These are phyloP conservation scores for Trametes coccinea DNA, from an alignment of 768 basidiomycete genomes.

Conservation along the genomic window DNA sequence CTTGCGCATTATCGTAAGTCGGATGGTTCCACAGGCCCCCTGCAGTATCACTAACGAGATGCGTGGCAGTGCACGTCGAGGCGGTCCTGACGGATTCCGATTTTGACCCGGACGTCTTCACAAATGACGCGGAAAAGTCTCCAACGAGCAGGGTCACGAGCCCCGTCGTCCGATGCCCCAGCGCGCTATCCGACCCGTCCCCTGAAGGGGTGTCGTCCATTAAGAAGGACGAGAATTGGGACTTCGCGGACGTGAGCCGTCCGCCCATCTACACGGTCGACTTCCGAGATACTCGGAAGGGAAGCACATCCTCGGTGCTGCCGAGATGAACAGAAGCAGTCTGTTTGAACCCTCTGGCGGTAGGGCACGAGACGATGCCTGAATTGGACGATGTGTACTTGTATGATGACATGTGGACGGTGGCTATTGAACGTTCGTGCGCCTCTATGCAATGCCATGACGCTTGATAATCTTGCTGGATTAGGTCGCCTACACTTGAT, in stretches of 20 bases:
- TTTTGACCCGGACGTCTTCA: conserved; percentile 32
- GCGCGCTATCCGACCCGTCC: conserved; percentile 12
- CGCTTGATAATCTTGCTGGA: too few species aligned
- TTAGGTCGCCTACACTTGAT: conserved; percentile 9
- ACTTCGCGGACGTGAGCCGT: conserved; percentile 21
- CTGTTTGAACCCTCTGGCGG: not conserved
- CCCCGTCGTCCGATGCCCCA: conserved; percentile 13
- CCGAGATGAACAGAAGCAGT: not conserved
- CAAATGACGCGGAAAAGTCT: conserved; percentile 17
- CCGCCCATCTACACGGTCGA: conserved; percentile 28
- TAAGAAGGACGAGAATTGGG: conserved; percentile 28
- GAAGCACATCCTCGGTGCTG: not conserved
- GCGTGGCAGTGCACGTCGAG: conserved; percentile 23
- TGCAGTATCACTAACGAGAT: not conserved
- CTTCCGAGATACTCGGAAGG: conserved; percentile 1
- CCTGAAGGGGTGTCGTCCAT: conserved; percentile 11
- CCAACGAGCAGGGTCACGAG: not conserved
- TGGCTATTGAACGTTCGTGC: too few species aligned
- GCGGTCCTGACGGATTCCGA: conserved; percentile 26
- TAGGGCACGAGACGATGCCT: not conserved
- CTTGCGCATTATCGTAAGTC: conserved; percentile 55
- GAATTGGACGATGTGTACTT: not conserved
- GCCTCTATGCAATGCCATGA: too few species aligned
- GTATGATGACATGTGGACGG: not conserved
- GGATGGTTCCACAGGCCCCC: not conserved